Evolutionary conservation across 1,284 basidiomycete species (phyloP).

Genomic region (Singerocomus rubriflavus): DNA sequence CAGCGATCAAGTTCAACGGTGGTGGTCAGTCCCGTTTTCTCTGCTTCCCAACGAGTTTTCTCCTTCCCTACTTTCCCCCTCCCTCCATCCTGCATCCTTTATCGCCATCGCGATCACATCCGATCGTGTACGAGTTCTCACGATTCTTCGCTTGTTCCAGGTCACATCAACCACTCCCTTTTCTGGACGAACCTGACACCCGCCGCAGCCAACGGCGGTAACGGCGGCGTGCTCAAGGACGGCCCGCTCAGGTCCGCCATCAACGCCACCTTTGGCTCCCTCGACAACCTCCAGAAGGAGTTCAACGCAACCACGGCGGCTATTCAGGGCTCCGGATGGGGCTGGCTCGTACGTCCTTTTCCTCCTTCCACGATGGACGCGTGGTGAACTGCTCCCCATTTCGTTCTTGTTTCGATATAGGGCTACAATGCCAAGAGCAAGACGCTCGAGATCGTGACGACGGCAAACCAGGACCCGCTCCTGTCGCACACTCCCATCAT

Average conservation of each 20-base stretch:
- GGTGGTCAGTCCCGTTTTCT: conserved; percentile 57
- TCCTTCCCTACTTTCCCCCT: no score
- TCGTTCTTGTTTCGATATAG: conserved; percentile 23
- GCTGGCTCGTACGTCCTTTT: conserved; percentile 86
- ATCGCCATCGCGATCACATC: conserved; percentile 22
- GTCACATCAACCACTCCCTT: conserved; percentile 88
- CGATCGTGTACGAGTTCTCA: conserved; percentile 12
- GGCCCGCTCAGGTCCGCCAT: conserved; percentile 72
- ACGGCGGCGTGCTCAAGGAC: conserved; percentile 61
- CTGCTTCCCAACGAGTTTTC: no score
- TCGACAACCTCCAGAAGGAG: conserved; percentile 66
- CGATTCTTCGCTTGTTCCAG: conserved; percentile 33
- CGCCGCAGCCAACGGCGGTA: conserved; percentile 42
- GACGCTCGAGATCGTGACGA: conserved; percentile 73
- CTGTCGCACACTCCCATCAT: conserved; percentile 74
- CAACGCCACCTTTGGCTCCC: conserved; percentile 59
- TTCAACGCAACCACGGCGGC: conserved; percentile 76
- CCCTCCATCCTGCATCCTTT: conserved; percentile 3
- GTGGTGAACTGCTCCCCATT: conserved; percentile 12
- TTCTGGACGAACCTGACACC: conserved; percentile 92
- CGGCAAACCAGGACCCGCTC: conserved; percentile 89
- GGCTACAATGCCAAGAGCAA: conserved; percentile 61
- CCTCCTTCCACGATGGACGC: not conserved
- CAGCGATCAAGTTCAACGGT: conserved; percentile 72
- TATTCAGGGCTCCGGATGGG: conserved; percentile 93